phyloP scores from a whole-genome alignment of 2,329 filamentous ascomycete species.

The Verticillium zaregamsianum region DNA sequence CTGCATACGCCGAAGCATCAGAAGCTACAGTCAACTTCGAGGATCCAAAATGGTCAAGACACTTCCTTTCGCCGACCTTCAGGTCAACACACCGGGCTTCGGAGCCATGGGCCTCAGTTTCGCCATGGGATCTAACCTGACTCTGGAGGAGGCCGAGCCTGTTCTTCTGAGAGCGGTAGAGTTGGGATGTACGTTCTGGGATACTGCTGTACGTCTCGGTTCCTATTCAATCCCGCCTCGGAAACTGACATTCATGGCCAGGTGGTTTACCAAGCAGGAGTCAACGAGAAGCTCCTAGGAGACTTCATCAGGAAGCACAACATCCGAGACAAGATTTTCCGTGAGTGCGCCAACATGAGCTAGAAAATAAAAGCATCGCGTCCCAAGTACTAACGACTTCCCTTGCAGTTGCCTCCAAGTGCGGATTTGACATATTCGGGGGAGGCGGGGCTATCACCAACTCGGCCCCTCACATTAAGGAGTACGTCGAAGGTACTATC shows the following conservation, averaged over 20 bases:
- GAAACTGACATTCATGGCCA: conserved; percentile 10
- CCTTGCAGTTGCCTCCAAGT: conserved; percentile 39
- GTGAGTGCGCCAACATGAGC: conserved; percentile 20
- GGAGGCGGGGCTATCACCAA: conserved; percentile 30
- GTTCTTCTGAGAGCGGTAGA: conserved; percentile 44
- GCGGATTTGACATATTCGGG: conserved; percentile 34
- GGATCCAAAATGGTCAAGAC: conserved; percentile 30
- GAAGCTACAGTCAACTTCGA: background rate
- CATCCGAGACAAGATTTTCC: conserved; percentile 40
- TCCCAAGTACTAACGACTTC: background rate
- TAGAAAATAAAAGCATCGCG: too few relatives aligned
- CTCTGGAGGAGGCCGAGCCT: conserved; percentile 39
- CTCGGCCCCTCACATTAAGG: conserved; percentile 36
- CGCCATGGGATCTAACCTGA: conserved; percentile 36
- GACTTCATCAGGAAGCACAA: conserved; percentile 46
- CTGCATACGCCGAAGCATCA: too few relatives aligned
- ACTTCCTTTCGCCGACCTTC: conserved; percentile 30
- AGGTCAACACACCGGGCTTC: conserved; percentile 38
- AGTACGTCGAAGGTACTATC: conserved; percentile 43
- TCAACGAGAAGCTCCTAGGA: conserved; percentile 44
- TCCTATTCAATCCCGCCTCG: too few relatives aligned
- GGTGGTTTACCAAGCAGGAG: conserved; percentile 40
- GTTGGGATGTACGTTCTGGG: conserved; percentile 40
- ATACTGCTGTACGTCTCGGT: conserved; percentile 20
- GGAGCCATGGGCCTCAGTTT: conserved; percentile 45